Conservation (phyloP, 2,329 filamentous ascomycete genomes). For the Stemphylium vesicarium region DNA sequence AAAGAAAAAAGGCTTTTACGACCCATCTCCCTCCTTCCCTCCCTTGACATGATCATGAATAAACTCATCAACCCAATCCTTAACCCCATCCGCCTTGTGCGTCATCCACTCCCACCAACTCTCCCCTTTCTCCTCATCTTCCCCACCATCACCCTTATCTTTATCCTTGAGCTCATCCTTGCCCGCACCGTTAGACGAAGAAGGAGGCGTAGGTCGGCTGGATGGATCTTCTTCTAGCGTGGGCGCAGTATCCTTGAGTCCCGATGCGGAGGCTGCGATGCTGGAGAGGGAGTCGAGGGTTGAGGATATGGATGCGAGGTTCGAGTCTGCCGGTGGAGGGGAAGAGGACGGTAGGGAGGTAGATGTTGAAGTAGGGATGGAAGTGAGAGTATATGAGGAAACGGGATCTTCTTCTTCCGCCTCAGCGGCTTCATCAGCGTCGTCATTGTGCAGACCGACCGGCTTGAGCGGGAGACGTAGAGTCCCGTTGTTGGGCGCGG, state of each 20-base stretch:
- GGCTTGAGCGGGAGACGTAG: constrained; percentile 73
- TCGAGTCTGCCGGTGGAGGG: neutral
- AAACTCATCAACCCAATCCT: constrained; percentile 47
- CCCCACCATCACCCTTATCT: neutral
- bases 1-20: neutral
- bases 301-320: constrained; percentile 26
- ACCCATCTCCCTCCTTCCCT: neutral
- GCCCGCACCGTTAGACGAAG: constrained; percentile 15
- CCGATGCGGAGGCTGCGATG: constrained; percentile 30
- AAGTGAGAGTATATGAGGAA: neutral
- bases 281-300: constrained; percentile 26
- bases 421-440: constrained; percentile 34
- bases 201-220: constrained; percentile 11
- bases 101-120: constrained; percentile 48
- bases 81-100: constrained; percentile 44
- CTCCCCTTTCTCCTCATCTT: constrained; percentile 7
- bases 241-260: constrained; percentile 22
- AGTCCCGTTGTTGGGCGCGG: constrained; percentile 86
- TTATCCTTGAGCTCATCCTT: neutral
- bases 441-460: constrained; percentile 64
- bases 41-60: constrained; percentile 35
- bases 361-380: neutral
- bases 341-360: constrained; percentile 7
- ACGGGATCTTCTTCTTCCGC: constrained; percentile 58
- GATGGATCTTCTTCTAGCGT: constrained; percentile 8